phyloP scores from a whole-genome alignment of 306 rosid species.

The Boehmeria nivea region DNA sequence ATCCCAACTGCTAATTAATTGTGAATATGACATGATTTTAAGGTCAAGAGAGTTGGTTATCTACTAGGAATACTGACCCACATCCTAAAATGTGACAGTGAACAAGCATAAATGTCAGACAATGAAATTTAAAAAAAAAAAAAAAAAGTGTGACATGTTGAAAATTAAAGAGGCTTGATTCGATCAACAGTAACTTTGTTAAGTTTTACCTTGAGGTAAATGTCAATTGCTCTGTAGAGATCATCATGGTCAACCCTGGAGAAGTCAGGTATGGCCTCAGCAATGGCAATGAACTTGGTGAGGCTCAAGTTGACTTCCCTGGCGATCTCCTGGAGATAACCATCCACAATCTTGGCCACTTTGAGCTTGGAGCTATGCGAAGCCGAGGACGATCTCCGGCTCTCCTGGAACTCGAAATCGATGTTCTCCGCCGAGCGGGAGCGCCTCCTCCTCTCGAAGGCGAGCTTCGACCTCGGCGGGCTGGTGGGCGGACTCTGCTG shows the following conservation, averaged over 20 bases:
- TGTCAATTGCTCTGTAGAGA: slow-evolving; percentile 89
- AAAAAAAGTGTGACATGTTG: too few species aligned
- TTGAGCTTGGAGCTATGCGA: slow-evolving; percentile 81
- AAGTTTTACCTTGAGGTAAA: slow-evolving; percentile 69
- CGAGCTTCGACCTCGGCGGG: slow-evolving; percentile 68
- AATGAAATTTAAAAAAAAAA: background rate
- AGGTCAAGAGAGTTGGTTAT: slow-evolving; percentile 89
- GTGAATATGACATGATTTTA: slow-evolving; percentile 59
- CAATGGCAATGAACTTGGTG: slow-evolving; percentile 65
- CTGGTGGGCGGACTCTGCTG: slow-evolving; percentile 90
- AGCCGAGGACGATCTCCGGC: slow-evolving; percentile 91
- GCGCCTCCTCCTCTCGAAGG: slow-evolving; percentile 71
- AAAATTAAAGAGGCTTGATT: slow-evolving; percentile 3
- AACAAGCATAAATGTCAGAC: slow-evolving; percentile 19
- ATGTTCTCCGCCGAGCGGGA: slow-evolving; percentile 92
- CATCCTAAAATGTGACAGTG: slow-evolving; percentile 44
- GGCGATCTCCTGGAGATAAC: slow-evolving; percentile 80
- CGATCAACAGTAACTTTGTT: background rate
- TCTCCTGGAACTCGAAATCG: slow-evolving; percentile 84
- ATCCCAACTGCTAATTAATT: slow-evolving; percentile 38
- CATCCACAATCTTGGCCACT: slow-evolving; percentile 89
- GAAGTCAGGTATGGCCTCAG: slow-evolving; percentile 82
- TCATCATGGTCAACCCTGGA: slow-evolving; percentile 97
- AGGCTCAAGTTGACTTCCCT: slow-evolving; percentile 67
- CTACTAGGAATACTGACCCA: slow-evolving; percentile 57